A percentile compares a stretch with the other conserved stretches of the same genome.
These are phyloP conservation scores for Linum lewisii DNA, from an alignment of 345 rosid genomes.

Conservation along the genomic window DNA sequence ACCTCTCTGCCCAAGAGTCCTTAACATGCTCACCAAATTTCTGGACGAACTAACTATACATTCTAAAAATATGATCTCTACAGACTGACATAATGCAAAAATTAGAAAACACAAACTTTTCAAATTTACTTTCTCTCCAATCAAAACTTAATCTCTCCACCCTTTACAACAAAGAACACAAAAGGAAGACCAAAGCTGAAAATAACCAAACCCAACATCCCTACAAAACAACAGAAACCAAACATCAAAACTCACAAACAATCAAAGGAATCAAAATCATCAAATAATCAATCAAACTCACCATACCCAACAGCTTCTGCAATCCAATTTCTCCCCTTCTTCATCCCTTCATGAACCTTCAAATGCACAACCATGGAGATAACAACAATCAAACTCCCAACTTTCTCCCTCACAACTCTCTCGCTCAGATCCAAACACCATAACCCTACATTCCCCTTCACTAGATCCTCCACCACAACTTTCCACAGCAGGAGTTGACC, in stretches of 20 bases:
- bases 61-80: too few species aligned
- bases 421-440: slow-evolving; percentile 55
- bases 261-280: not conserved
- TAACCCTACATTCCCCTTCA: slow-evolving; percentile 30
- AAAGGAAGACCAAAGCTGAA: slow-evolving; percentile 1
- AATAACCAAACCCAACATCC: not conserved
- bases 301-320: not conserved
- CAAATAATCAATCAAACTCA: not conserved
- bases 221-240: not conserved
- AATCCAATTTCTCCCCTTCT: not conserved
- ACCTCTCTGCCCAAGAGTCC: too few species aligned
- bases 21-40: too few species aligned
- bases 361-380: slow-evolving; percentile 62
- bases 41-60: too few species aligned
- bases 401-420: slow-evolving; percentile 65
- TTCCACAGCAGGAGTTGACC: slow-evolving; percentile 46
- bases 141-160: slow-evolving; percentile 2
- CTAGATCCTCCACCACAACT: slow-evolving; percentile 37
- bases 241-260: not conserved
- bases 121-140: too few species aligned
- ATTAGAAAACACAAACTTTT: too few species aligned
- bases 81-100: too few species aligned
- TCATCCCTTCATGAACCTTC: slow-evolving; percentile 6
- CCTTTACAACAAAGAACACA: not conserved
- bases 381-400: slow-evolving; percentile 61